A percentile compares a stretch with the other conserved stretches of the same genome.
These are phyloP conservation scores for Metschnikowia hibisci DNA, from an alignment of 805 yeast species.

Conservation along the genomic window DNA sequence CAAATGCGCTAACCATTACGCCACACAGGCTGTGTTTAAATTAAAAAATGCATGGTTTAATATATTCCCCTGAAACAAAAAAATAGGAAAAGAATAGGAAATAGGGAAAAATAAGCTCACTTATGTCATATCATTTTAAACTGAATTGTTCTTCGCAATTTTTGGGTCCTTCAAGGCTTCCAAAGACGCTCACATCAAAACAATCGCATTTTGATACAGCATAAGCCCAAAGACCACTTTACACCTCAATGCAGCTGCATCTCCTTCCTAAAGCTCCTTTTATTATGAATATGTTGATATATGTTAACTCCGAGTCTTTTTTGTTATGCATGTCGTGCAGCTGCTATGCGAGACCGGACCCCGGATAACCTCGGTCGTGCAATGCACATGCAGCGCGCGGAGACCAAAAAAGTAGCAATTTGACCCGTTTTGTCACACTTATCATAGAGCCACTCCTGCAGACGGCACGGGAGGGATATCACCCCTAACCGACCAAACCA, in stretches of 20 bases:
- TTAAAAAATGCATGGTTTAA: neutral
- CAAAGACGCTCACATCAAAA: no score
- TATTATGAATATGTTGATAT: no score
- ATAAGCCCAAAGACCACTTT: no score
- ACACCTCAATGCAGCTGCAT: no score
- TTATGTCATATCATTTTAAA: no score
- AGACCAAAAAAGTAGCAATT: neutral
- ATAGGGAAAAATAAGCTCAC: no score
- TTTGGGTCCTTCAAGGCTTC: no score
- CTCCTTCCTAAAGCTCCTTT: no score
- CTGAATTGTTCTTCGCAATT: no score
- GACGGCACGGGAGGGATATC: neutral
- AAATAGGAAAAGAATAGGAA: no score
- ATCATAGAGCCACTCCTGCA: constrained; percentile 6
- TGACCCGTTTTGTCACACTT: constrained; percentile 1
- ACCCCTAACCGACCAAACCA: neutral
- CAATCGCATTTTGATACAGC: no score
- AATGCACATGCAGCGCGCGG: neutral
- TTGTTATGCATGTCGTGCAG: neutral
- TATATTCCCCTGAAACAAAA: no score
- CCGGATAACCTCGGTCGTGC: neutral
- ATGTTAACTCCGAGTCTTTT: neutral
- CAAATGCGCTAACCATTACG: constrained; percentile 19
- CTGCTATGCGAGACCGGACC: neutral
- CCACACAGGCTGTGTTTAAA: constrained; percentile 13